A percentile compares a stretch with the other conserved stretches of the same genome.
These are phyloP conservation scores for Letharia lupina DNA, from an alignment of 495 filamentous ascomycete genomes.

Conservation along the genomic window DNA sequence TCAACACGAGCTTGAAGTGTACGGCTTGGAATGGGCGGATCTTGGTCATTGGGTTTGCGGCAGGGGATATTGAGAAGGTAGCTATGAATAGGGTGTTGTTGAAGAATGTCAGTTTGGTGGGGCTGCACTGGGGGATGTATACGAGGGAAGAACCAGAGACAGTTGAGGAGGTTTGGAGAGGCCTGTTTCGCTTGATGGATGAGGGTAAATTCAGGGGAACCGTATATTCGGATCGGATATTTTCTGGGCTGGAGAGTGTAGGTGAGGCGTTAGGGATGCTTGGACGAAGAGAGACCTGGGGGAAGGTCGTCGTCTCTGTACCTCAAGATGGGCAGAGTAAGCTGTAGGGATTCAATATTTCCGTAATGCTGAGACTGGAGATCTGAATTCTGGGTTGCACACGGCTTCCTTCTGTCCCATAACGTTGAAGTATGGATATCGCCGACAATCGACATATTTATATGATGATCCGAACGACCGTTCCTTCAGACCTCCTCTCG, in stretches of 20 bases:
- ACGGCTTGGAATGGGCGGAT: slow-evolving; percentile 84
- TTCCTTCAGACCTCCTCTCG: neutral
- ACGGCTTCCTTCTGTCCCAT: neutral
- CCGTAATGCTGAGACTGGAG: neutral
- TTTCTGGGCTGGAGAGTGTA: slow-evolving; percentile 72
- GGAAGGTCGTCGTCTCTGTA: slow-evolving; percentile 88
- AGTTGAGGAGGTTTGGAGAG: slow-evolving; percentile 68
- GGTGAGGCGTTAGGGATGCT: slow-evolving; percentile 67
- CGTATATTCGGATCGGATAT: slow-evolving; percentile 71
- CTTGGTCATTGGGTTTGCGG: slow-evolving; percentile 84
- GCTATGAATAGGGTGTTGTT: slow-evolving; percentile 84
- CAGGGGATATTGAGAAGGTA: slow-evolving; percentile 81
- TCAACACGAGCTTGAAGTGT: slow-evolving; percentile 67
- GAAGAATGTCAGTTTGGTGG: slow-evolving; percentile 89
- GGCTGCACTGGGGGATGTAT: slow-evolving; percentile 89
- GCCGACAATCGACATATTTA: neutral
- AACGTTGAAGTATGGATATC: neutral
- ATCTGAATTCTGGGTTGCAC: neutral
- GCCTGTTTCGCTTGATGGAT: slow-evolving; percentile 65
- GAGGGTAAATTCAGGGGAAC: slow-evolving; percentile 75
- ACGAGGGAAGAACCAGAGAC: slow-evolving; percentile 61
- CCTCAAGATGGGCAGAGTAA: slow-evolving; percentile 56
- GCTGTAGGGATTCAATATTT: slow-evolving; percentile 29
- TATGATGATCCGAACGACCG: neutral
- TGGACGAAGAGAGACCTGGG: slow-evolving; percentile 80